These are phyloP conservation scores for Tetrastigma voinierianum DNA, from an alignment of 164 flowering plant species.

Conservation along the genomic window DNA sequence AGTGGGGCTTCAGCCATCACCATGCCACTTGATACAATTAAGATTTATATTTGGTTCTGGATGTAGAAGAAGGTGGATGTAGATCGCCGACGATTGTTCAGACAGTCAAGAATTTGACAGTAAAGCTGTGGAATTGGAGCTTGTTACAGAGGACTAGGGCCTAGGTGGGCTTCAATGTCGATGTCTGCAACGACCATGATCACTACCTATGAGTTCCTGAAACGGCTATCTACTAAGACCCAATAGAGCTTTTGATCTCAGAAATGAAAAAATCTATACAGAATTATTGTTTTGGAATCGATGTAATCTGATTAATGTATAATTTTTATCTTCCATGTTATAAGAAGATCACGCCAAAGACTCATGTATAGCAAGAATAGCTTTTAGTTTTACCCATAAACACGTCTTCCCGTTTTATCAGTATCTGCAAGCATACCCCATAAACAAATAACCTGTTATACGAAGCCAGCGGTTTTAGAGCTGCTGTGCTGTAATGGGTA, in stretches of 20 bases:
- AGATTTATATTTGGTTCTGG: slow-evolving; percentile 90
- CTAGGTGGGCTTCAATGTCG: slow-evolving; percentile 86
- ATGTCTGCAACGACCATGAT: slow-evolving; percentile 89
- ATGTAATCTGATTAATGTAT: no score
- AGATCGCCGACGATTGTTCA: slow-evolving; percentile 39
- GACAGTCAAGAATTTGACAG: slow-evolving; percentile 54
- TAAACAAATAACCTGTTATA: no score
- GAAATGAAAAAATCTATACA: not conserved
- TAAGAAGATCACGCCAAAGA: not conserved
- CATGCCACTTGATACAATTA: slow-evolving; percentile 88
- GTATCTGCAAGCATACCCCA: no score
- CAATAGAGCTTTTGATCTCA: slow-evolving; percentile 38
- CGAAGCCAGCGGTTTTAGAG: no score
- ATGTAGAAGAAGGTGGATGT: slow-evolving; percentile 52
- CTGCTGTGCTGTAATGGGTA: no score
- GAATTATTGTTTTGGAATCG: no score
- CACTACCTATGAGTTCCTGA: slow-evolving; percentile 81
- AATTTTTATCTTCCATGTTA: not conserved
- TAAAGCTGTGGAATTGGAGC: slow-evolving; percentile 77
- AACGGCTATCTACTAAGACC: slow-evolving; percentile 63
- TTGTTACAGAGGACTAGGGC: slow-evolving; percentile 85
- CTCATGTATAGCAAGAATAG: not conserved
- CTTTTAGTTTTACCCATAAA: not conserved
- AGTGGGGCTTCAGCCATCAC: slow-evolving; percentile 86
- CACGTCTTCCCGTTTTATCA: no score